Conservation (phyloP, 2,329 filamentous ascomycete species). For the Dothiorella sarmentorum region DNA sequence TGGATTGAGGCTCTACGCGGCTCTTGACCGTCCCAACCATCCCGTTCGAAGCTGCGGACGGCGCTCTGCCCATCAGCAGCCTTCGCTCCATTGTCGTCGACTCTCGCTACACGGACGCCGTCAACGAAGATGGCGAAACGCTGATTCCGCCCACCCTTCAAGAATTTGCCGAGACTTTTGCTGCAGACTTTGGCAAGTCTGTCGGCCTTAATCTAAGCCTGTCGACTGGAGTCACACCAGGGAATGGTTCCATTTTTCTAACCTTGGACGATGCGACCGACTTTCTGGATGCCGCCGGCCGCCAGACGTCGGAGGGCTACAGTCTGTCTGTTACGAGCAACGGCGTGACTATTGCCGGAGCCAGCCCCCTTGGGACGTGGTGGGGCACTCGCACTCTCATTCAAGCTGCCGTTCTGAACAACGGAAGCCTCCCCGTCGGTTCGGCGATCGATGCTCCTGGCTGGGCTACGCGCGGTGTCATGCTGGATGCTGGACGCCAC, state of each 20-base stretch:
- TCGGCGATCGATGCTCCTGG: slow-evolving; percentile 49
- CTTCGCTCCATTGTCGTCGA: slow-evolving; percentile 44
- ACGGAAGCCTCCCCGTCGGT: slow-evolving; percentile 43
- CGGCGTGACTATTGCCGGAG: slow-evolving; percentile 44
- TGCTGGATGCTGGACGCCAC: slow-evolving; percentile 54
- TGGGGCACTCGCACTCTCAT: slow-evolving; percentile 57
- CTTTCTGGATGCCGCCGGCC: slow-evolving; percentile 47
- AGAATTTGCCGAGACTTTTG: slow-evolving; percentile 49
- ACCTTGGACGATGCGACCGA: slow-evolving; percentile 42
- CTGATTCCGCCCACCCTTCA: slow-evolving; percentile 51
- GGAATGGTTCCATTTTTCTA: slow-evolving; percentile 40
- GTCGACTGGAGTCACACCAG: background rate
- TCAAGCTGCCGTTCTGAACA: slow-evolving; percentile 47
- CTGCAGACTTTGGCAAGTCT: slow-evolving; percentile 31
- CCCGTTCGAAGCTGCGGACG: slow-evolving; percentile 17
- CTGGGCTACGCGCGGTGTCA: slow-evolving; percentile 32
- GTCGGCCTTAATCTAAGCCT: background rate
- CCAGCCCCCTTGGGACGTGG: slow-evolving; percentile 55
- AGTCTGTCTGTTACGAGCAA: slow-evolving; percentile 40
- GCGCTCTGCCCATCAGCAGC: slow-evolving; percentile 17
- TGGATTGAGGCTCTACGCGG: slow-evolving; percentile 8
- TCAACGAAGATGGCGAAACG: slow-evolving; percentile 41
- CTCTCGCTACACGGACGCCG: slow-evolving; percentile 36
- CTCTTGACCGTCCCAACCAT: slow-evolving; percentile 21
- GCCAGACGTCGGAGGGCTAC: slow-evolving; percentile 46